A percentile compares a stretch with the other conserved stretches of the same genome.
Conservation (phyloP, 2,329 filamentous ascomycete species). For the Fusarium floridanum region DNA sequence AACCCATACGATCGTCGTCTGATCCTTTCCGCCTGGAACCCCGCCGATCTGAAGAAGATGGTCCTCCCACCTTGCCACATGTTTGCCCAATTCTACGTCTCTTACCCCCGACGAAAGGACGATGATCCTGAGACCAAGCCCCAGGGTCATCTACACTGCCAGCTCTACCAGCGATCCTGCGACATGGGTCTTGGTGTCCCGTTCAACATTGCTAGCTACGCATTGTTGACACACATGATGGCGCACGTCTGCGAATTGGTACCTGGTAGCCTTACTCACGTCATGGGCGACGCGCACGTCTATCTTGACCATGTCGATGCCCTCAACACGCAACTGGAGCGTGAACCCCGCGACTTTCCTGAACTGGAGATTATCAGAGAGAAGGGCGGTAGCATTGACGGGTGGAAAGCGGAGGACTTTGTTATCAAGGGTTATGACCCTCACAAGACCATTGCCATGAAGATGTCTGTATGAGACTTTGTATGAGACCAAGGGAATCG, state of each 20-base stretch:
- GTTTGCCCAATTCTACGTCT: slow-evolving; percentile 97
- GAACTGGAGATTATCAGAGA: slow-evolving; percentile 78
- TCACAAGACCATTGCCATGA: slow-evolving; percentile 94
- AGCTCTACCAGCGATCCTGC: slow-evolving; percentile 93
- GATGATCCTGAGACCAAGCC: slow-evolving; percentile 53
- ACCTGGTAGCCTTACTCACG: slow-evolving; percentile 90
- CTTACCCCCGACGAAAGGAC: slow-evolving; percentile 66
- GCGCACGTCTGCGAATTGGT: slow-evolving; percentile 87
- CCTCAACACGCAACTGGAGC: slow-evolving; percentile 80
- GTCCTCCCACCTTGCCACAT: slow-evolving; percentile 95
- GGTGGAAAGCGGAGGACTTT: slow-evolving; percentile 91
- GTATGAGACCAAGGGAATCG: slow-evolving; percentile 59
- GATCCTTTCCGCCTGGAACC: slow-evolving; percentile 95
- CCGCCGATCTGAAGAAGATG: slow-evolving; percentile 86
- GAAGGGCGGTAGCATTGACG: slow-evolving; percentile 82
- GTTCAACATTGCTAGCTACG: slow-evolving; percentile 97
- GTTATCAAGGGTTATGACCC: slow-evolving; percentile 89
- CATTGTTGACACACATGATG: slow-evolving; percentile 94
- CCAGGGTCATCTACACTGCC: slow-evolving; percentile 83
- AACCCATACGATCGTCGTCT: slow-evolving; percentile 92
- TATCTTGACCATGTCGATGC: slow-evolving; percentile 95
- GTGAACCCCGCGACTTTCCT: slow-evolving; percentile 86
- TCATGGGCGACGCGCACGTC: slow-evolving; percentile 98
- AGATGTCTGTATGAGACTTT: slow-evolving; percentile 85
- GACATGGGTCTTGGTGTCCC: slow-evolving; percentile 98